These are phyloP conservation scores for Phytopythium aichiense DNA, from an alignment of 352 stramenopile species.

Conservation along the genomic window DNA sequence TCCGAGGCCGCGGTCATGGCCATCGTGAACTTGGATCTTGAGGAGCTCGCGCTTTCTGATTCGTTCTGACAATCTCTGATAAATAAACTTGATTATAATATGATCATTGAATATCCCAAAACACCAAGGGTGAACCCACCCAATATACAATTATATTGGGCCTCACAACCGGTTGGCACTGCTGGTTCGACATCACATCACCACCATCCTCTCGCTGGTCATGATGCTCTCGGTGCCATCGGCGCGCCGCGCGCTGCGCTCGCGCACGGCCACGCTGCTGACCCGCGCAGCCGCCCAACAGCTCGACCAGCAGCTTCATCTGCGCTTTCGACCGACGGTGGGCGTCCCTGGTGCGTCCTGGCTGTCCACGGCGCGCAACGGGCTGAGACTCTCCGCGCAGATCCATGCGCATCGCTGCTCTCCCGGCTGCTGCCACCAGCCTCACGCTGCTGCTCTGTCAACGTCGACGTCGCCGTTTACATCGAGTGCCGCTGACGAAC, in stretches of 20 bases:
- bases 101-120: too few relatives aligned
- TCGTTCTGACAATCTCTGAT: too few relatives aligned
- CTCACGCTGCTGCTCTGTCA: not conserved
- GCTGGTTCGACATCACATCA: not conserved
- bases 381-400: not conserved
- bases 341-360: not conserved
- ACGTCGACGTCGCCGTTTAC: not conserved
- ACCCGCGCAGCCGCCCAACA: not conserved
- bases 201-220: not conserved
- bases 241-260: not conserved
- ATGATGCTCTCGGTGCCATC: not conserved
- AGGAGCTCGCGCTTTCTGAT: too few relatives aligned
- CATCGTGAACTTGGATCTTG: not conserved
- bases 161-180: not conserved
- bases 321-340: not conserved
- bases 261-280: not conserved
- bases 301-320: not conserved
- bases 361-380: not conserved
- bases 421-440: not conserved
- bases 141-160: too few relatives aligned
- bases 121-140: too few relatives aligned
- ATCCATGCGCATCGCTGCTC: slow-evolving; percentile 1
- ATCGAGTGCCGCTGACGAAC: not conserved
- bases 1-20: not conserved
- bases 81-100: too few relatives aligned